phyloP scores from a whole-genome alignment of 2,329 filamentous ascomycete genomes.

The Colletotrichum echinochloae region DNA sequence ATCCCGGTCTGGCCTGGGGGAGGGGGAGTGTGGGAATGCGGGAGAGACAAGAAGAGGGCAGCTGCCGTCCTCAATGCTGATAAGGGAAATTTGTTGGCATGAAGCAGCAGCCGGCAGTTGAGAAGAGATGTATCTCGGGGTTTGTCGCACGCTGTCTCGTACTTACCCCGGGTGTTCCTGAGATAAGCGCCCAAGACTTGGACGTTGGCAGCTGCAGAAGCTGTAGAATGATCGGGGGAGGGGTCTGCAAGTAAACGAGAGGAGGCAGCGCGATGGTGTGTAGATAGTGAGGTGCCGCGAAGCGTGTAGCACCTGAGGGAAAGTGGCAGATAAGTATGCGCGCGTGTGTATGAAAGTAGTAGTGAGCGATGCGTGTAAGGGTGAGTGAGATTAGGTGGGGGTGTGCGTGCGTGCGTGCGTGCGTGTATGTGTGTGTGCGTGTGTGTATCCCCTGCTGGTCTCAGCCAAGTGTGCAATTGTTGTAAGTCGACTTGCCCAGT shows the following conservation, averaged over 20 bases:
- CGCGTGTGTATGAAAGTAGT: constrained; percentile 4
- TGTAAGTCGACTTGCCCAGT: constrained; percentile 38
- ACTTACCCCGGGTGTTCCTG: constrained; percentile 27
- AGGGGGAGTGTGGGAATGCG: constrained; percentile 10
- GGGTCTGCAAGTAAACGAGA: constrained; percentile 29
- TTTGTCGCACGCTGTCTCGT: constrained; percentile 32
- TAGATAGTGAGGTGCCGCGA: constrained; percentile 20
- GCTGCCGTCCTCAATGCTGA: constrained; percentile 20
- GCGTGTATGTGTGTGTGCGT: constrained; percentile 6
- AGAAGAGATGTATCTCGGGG: constrained; percentile 27
- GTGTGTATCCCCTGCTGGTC: constrained; percentile 27
- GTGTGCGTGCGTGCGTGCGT: background rate
- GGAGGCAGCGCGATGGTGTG: constrained; percentile 23
- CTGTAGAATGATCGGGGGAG: constrained; percentile 23
- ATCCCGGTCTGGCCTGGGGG: constrained; percentile 12
- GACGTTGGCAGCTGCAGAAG: constrained; percentile 38
- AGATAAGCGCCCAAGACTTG: constrained; percentile 30
- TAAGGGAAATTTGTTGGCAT: constrained; percentile 29
- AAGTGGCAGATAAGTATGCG: constrained; percentile 18
- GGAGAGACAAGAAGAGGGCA: constrained; percentile 4
- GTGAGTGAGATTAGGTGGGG: constrained; percentile 11
- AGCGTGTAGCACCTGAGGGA: constrained; percentile 6
- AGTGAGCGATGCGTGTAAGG: constrained; percentile 12
- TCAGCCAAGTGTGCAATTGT: constrained; percentile 35
- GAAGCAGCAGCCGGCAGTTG: constrained; percentile 7